Conservation (phyloP, 768 basidiomycete species). For the Trametes elegans region DNA sequence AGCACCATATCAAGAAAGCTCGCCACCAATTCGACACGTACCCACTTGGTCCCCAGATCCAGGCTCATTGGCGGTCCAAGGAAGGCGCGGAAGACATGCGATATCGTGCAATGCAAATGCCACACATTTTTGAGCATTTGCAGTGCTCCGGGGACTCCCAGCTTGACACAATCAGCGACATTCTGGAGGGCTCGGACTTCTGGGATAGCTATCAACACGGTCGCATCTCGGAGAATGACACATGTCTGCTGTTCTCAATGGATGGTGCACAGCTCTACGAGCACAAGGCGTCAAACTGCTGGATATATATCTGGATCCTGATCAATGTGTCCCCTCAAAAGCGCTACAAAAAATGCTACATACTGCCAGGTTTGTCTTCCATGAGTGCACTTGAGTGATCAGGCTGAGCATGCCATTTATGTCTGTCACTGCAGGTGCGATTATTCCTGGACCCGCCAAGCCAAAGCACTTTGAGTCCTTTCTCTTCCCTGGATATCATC, state of each 20-base stretch:
- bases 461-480: conserved; percentile 33
- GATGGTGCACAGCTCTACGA: conserved; percentile 31
- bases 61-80: conserved; percentile 32
- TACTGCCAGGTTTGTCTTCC: conserved; percentile 28
- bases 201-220: conserved; percentile 22
- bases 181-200: conserved; percentile 30
- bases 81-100: neutral
- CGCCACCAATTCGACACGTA: conserved; percentile 36
- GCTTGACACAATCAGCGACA: conserved; percentile 25
- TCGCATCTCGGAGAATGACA: conserved; percentile 26
- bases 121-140: neutral
- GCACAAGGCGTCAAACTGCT: conserved; percentile 32
- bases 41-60: conserved; percentile 42
- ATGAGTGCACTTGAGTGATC: too few relatives aligned
- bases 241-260: conserved; percentile 23
- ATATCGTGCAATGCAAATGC: neutral
- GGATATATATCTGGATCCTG: conserved; percentile 33
- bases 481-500: conserved; percentile 29
- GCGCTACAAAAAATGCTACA: conserved; percentile 30
- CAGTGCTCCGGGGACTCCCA: neutral
- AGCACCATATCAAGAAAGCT: neutral
- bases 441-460: conserved; percentile 32
- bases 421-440: too few relatives aligned
- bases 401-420: too few relatives aligned
- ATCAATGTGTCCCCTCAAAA: conserved; percentile 20